Conservation (phyloP, 1,284 basidiomycete genomes). For the Baeospora myosura region DNA sequence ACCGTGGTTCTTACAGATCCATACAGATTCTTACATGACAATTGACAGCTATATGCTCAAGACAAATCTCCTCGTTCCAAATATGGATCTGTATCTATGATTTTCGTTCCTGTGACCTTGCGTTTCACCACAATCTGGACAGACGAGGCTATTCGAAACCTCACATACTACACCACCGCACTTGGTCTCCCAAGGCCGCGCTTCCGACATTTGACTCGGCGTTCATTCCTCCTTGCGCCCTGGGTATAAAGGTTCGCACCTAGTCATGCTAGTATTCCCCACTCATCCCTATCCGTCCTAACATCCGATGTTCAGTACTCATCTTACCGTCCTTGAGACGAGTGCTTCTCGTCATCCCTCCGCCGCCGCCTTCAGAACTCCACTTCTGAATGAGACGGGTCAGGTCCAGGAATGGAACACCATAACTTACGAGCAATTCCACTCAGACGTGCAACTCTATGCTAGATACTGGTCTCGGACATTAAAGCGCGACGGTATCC, state of each 20-base stretch:
- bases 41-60: too few species aligned
- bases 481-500: slow-evolving; percentile 36
- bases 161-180: slow-evolving; percentile 12
- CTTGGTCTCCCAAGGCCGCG: slow-evolving; percentile 2
- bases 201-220: slow-evolving; percentile 6
- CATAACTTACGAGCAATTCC: slow-evolving; percentile 48
- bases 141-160: slow-evolving; percentile 28
- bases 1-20: too few species aligned
- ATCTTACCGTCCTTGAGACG: slow-evolving; percentile 44
- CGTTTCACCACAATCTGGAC: slow-evolving; percentile 23
- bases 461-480: slow-evolving; percentile 48
- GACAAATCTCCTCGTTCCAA: neutral
- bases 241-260: slow-evolving; percentile 9
- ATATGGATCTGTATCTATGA: slow-evolving; percentile 1
- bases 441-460: slow-evolving; percentile 43
- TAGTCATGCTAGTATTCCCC: neutral
- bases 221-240: slow-evolving; percentile 3
- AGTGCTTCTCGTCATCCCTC: slow-evolving; percentile 36
- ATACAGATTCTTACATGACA: too few species aligned
- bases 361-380: slow-evolving; percentile 43
- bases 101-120: slow-evolving; percentile 15
- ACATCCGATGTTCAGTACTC: slow-evolving; percentile 30
- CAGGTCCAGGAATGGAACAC: slow-evolving; percentile 37
- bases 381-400: slow-evolving; percentile 29
- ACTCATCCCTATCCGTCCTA: neutral